phyloP scores from a whole-genome alignment of 1,139 yeast genomes.

The Kurtzmaniella natalensis region DNA sequence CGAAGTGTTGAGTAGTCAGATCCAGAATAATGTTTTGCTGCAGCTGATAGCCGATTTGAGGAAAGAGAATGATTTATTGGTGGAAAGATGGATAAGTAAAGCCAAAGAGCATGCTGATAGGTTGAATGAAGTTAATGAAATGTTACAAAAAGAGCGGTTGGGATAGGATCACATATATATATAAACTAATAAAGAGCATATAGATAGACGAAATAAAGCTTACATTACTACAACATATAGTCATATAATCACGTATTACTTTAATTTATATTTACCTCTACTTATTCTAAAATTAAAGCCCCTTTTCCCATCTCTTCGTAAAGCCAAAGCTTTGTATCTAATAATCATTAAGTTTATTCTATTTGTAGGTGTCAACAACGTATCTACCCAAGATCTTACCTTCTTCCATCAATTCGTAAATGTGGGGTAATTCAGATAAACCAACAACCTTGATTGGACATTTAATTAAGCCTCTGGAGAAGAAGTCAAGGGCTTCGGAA shows the following conservation, averaged over 20 bases:
- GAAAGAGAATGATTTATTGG: conserved; percentile 49
- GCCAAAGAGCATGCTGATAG: conserved; percentile 56
- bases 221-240: too few relatives aligned
- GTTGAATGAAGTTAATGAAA: conserved; percentile 53
- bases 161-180: too few relatives aligned
- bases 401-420: conserved; percentile 64
- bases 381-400: conserved; percentile 74
- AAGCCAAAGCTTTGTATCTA: too few relatives aligned
- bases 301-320: too few relatives aligned
- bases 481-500: conserved; percentile 72
- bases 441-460: conserved; percentile 72
- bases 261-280: too few relatives aligned
- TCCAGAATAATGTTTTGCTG: conserved; percentile 62
- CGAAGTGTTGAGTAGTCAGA: conserved; percentile 63
- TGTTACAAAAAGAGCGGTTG: conserved; percentile 10
- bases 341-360: conserved; percentile 11
- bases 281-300: too few relatives aligned
- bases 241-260: too few relatives aligned
- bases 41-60: conserved; percentile 33
- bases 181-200: too few relatives aligned
- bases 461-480: conserved; percentile 61
- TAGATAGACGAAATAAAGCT: too few relatives aligned
- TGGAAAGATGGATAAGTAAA: conserved; percentile 58
- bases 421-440: conserved; percentile 56
- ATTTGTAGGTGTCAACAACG: conserved; percentile 67